Evolutionary conservation across 192 early-diverging fungal species (phyloP).

Genomic region (Backusella tarrabulga): DNA sequence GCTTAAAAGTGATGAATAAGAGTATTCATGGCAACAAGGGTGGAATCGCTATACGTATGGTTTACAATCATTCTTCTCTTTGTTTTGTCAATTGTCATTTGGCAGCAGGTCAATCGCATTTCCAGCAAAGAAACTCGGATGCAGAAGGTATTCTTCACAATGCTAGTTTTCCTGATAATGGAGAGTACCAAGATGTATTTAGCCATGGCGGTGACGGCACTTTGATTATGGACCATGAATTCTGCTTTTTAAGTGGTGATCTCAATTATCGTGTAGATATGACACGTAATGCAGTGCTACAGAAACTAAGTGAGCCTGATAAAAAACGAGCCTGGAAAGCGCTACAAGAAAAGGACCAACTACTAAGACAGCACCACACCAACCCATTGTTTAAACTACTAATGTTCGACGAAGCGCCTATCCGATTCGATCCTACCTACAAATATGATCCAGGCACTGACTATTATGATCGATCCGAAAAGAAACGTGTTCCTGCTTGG

Average conservation of each 20-base stretch:
- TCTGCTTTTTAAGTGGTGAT: constrained; percentile 85
- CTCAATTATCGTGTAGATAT: constrained; percentile 92
- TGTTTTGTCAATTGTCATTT: constrained; percentile 88
- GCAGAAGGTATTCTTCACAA: constrained; percentile 62
- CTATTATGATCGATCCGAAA: constrained; percentile 89
- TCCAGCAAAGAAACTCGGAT: constrained; percentile 72
- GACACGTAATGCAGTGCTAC: constrained; percentile 61
- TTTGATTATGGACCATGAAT: constrained; percentile 75
- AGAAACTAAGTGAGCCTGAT: constrained; percentile 16
- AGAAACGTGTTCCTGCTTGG: constrained; percentile 92
- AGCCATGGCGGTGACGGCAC: constrained; percentile 85
- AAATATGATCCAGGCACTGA: constrained; percentile 91
- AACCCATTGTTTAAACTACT: constrained; percentile 77
- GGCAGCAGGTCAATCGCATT: constrained; percentile 81
- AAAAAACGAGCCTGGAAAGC: constrained; percentile 44
- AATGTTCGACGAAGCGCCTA: constrained; percentile 71
- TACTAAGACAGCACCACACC: constrained; percentile 42
- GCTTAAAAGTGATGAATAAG: constrained; percentile 67
- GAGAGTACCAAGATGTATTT: constrained; percentile 52
- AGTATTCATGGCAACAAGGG: constrained; percentile 91
- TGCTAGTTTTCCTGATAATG: constrained; percentile 21
- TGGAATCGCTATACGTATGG: constrained; percentile 69
- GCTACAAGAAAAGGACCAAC: constrained; percentile 66
- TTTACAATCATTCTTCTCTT: constrained; percentile 77
- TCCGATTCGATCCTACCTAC: constrained; percentile 93